These are phyloP conservation scores for Apium graveolens DNA, from an alignment of 129 eudicot genomes.

Conservation along the genomic window DNA sequence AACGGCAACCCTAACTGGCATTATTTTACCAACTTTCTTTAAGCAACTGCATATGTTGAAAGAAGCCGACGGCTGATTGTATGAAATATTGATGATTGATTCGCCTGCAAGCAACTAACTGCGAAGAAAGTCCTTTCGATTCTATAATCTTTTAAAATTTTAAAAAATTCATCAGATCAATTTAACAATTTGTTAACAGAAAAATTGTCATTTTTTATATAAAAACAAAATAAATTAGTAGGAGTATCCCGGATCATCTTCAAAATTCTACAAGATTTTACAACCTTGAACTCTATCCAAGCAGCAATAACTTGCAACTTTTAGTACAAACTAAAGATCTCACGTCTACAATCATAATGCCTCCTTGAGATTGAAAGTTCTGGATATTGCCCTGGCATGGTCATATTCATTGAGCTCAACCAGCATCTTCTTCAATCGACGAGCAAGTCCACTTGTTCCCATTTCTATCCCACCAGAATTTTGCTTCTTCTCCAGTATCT, in stretches of 20 bases:
- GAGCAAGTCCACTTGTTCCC: constrained; percentile 56
- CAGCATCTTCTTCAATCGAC: constrained; percentile 88
- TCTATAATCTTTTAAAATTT: background rate
- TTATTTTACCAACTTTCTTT: background rate
- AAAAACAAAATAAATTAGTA: background rate
- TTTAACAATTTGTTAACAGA: background rate
- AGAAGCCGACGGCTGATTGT: background rate
- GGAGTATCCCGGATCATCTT: background rate
- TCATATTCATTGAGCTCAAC: constrained; percentile 87
- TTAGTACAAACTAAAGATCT: background rate
- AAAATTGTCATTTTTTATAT: background rate
- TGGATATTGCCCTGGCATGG: constrained; percentile 61
- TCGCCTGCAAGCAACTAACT: background rate
- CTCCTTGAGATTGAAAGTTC: constrained; percentile 82
- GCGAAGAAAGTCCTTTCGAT: background rate
- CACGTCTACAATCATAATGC: constrained; percentile 36
- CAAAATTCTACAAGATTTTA: constrained; percentile 13
- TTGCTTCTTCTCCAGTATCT: constrained; percentile 56
- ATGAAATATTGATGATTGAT: background rate
- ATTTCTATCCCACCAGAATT: constrained; percentile 22
- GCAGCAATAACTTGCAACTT: background rate
- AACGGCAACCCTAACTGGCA: background rate
- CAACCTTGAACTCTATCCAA: constrained; percentile 2
- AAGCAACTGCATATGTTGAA: background rate
- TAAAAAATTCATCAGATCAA: background rate